A percentile compares a stretch with the other conserved stretches of the same genome.
Evolutionary conservation across 495 filamentous ascomycete species (phyloP).

Genomic region (Wilcoxina mikolae): DNA sequence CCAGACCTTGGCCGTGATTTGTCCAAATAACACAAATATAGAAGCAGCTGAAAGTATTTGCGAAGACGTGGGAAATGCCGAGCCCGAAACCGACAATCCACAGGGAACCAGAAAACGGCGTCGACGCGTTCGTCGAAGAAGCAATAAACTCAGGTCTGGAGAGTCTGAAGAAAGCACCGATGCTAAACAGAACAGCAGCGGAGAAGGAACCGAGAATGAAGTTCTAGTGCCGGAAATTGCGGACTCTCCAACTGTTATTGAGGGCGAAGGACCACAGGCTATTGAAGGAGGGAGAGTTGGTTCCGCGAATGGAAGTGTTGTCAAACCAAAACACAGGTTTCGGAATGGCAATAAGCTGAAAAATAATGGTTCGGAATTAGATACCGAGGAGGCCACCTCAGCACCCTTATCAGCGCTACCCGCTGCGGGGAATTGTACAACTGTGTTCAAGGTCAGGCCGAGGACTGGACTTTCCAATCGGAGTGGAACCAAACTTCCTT

Average conservation of each 20-base stretch:
- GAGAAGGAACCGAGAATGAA: background rate
- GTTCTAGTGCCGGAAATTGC: background rate
- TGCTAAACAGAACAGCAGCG: background rate
- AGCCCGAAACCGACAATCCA: background rate
- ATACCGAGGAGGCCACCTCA: background rate
- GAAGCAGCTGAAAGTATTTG: background rate
- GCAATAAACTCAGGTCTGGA: background rate
- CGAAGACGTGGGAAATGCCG: background rate
- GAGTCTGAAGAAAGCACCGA: background rate
- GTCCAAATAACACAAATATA: background rate
- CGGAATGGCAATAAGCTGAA: background rate
- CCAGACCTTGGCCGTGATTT: background rate
- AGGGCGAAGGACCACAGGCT: background rate
- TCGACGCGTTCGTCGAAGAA: constrained; percentile 2
- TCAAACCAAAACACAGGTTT: background rate
- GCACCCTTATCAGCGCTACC: background rate
- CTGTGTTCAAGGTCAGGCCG: background rate
- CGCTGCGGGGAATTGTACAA: background rate
- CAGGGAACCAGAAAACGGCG: background rate
- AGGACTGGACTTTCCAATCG: background rate
- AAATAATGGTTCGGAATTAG: background rate
- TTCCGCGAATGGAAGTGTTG: background rate
- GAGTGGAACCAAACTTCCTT: background rate
- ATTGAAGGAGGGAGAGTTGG: background rate
- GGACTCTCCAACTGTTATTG: background rate